Evolutionary conservation across 2,329 filamentous ascomycete species (phyloP).

Genomic region (Exophiala mesophila): DNA sequence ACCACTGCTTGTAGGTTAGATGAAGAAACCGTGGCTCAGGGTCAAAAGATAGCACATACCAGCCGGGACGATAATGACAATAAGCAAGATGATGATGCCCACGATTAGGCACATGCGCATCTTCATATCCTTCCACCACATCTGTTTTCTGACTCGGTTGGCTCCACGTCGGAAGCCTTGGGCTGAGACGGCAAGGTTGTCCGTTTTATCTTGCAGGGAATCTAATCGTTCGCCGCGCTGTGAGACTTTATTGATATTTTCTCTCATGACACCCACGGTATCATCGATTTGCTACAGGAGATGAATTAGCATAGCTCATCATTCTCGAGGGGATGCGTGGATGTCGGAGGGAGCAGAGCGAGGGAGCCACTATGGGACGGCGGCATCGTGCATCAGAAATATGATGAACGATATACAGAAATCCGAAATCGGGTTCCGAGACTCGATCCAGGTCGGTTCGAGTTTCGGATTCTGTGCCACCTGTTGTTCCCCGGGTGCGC

Average conservation of each 20-base stretch:
- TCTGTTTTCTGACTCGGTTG: slow-evolving; percentile 92
- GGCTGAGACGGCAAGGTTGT: slow-evolving; percentile 87
- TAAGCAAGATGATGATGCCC: slow-evolving; percentile 83
- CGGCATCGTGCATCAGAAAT: too few relatives aligned
- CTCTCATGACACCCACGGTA: slow-evolving; percentile 89
- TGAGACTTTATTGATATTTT: slow-evolving; percentile 96
- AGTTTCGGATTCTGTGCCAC: too few relatives aligned
- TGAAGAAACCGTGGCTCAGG: not conserved
- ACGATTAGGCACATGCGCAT: slow-evolving; percentile 96
- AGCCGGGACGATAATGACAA: slow-evolving; percentile 89
- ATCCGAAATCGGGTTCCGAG: too few relatives aligned
- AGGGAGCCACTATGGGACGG: too few relatives aligned
- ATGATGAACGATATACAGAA: not conserved
- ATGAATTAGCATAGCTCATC: slow-evolving; percentile 12
- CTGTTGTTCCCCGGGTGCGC: too few relatives aligned
- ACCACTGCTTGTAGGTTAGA: slow-evolving; percentile 19
- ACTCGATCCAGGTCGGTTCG: too few relatives aligned
- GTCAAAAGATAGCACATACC: slow-evolving; percentile 53
- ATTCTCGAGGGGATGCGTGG: too few relatives aligned
- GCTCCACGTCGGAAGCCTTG: slow-evolving; percentile 94
- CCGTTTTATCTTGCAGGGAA: slow-evolving; percentile 82
- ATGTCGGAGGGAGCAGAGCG: too few relatives aligned
- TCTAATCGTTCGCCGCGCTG: slow-evolving; percentile 88
- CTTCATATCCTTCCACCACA: slow-evolving; percentile 99
- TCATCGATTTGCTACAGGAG: slow-evolving; percentile 83